These are phyloP conservation scores for Fusarium cyanostomum DNA, from an alignment of 2,329 filamentous ascomycete species.

Conservation along the genomic window DNA sequence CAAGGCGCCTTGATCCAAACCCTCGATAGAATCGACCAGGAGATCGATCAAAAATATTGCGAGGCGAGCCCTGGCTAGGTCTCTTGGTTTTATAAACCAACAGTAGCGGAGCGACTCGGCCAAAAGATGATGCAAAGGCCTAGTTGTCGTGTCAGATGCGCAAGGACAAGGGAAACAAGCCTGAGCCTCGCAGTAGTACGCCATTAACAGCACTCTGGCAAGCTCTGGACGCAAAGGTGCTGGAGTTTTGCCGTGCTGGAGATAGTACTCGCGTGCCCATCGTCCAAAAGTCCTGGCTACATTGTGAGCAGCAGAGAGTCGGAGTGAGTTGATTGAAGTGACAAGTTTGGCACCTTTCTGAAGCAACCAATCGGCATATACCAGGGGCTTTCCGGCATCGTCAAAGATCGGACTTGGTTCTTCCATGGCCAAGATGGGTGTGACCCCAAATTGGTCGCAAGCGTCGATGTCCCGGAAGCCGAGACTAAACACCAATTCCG, in stretches of 20 bases:
- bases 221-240: fast-evolving
- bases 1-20: background rate
- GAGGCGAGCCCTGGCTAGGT: background rate
- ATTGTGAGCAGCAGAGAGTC: background rate
- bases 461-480: background rate
- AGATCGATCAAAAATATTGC: background rate
- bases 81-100: background rate
- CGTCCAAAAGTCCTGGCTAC: background rate
- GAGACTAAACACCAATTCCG: background rate
- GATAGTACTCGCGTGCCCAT: too few species aligned
- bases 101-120: background rate
- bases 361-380: background rate
- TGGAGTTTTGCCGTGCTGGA: background rate
- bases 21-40: background rate
- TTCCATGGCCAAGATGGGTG: background rate
- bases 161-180: background rate
- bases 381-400: background rate
- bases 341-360: background rate
- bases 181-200: background rate
- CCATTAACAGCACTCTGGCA: background rate
- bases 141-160: background rate
- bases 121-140: background rate
- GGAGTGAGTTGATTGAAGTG: background rate
- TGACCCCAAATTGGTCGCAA: background rate
- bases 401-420: too few species aligned